Conservation (phyloP, 179 eudicot genomes). For the Dionaea muscipula region DNA sequence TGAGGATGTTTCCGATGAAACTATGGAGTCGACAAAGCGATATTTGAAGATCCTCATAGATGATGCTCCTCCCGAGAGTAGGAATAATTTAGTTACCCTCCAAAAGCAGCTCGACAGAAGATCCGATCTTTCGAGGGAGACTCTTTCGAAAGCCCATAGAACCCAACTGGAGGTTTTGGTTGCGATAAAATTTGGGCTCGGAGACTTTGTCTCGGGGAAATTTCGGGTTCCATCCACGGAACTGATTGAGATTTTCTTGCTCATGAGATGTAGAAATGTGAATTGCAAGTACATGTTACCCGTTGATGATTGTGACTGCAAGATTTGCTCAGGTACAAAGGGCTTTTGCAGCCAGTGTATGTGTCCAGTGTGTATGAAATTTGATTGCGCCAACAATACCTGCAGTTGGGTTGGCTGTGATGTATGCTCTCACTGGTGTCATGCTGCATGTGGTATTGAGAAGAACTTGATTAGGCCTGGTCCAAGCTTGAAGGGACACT, state of each 20-base stretch:
- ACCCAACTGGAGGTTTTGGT: conserved; percentile 54
- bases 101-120: conserved; percentile 45
- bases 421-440: conserved; percentile 81
- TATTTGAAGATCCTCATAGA: conserved; percentile 45
- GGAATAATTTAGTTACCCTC: conserved; percentile 37
- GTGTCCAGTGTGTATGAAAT: conserved; percentile 68
- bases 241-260: conserved; percentile 51
- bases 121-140: conserved; percentile 47
- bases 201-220: conserved; percentile 36
- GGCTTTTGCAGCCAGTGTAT: conserved; percentile 84
- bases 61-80: conserved; percentile 26
- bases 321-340: conserved; percentile 66
- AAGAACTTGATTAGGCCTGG: conserved; percentile 60
- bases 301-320: conserved; percentile 83
- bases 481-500: conserved; percentile 41
- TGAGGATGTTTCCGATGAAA: conserved; percentile 55
- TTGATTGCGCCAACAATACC: conserved; percentile 69
- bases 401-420: conserved; percentile 94
- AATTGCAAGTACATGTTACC: conserved; percentile 56
- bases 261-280: conserved; percentile 55
- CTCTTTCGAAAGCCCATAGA: conserved; percentile 42
- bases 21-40: conserved; percentile 45
- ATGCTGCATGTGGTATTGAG: conserved; percentile 63
- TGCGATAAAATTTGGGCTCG: conserved; percentile 56
- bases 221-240: conserved; percentile 28